Base-by-base conservation (phyloP, 495 filamentous ascomycete species). In the Achaetomiella virescens region DNA sequence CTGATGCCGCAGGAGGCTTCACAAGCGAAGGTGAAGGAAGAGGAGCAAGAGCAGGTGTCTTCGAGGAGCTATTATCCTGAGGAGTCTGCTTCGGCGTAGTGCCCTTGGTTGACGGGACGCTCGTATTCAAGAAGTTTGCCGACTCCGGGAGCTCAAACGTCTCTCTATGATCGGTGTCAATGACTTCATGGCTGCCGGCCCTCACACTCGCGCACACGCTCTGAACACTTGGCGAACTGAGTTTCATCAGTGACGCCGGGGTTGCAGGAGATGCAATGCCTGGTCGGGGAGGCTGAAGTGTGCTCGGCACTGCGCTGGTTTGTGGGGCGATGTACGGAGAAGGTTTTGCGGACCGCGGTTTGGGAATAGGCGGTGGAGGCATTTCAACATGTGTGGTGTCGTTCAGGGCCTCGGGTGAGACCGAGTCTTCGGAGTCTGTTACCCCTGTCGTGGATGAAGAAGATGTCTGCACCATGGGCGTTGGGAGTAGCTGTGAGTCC, bases 221-320 rank as follows among this genome's bases (percentile, higher is more conserved):
- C 31, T 68, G 61, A 25, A 66, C 70, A 47, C 65, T 73, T 11
- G 79, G 77, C 21, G 76, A 77, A 27, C 63, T 62, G 35, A 78
- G 61, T 48, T 82, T 86, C 84, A 95, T 92, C 56, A 95, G 68
- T n/a, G 89, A 90, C 15, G 89, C 88, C 0, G 90, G 90, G 2
- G 90, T 93, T 18, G 87, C 89, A 15, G 90, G 85, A 9, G 78
- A 79, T 29, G 69, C 69, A 9, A 70, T 64, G 6, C 70, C 69
- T 7, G 67, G 65, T 8, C 70, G 58, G 15, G 43, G 15, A 27
- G 67, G 47, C 42, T 64, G 62, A 7, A 64, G 45, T 17, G 36
- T 25, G 24, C 54, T 55, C 15, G 63, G 31, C 24, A 55, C 46
- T 35, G 61, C 58, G 11, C 61, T 68, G 31, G 27, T 57, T 57